Conservation (phyloP, 2,329 filamentous ascomycete genomes). For the Fusarium dlaminii region DNA sequence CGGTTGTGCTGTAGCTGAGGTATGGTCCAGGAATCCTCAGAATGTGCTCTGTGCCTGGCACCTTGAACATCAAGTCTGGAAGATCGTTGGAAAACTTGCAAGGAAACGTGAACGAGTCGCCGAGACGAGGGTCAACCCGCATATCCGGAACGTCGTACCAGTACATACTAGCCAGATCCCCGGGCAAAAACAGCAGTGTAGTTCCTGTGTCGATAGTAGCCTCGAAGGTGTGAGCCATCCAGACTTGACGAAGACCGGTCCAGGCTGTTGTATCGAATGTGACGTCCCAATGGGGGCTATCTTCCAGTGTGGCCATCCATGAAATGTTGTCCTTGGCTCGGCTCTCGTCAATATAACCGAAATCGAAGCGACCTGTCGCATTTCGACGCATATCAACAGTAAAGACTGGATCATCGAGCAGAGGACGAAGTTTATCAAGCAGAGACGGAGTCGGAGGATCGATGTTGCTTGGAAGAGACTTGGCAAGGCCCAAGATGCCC, state of each 20-base stretch:
- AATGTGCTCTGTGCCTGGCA: slow-evolving; percentile 60
- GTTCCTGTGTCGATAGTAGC: slow-evolving; percentile 76
- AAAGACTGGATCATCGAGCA: slow-evolving; percentile 56
- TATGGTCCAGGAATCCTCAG: slow-evolving; percentile 64
- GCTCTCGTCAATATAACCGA: slow-evolving; percentile 58
- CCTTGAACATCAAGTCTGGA: slow-evolving; percentile 65
- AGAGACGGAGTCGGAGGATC: slow-evolving; percentile 55
- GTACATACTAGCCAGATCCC: slow-evolving; percentile 66
- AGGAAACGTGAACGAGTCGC: slow-evolving; percentile 65
- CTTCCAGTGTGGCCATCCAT: slow-evolving; percentile 51
- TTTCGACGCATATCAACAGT: slow-evolving; percentile 60
- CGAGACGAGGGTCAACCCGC: slow-evolving; percentile 53
- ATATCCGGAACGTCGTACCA: slow-evolving; percentile 65
- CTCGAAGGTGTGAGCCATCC: slow-evolving; percentile 57
- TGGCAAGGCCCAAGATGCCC: slow-evolving; percentile 63
- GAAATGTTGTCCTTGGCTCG: slow-evolving; percentile 53
- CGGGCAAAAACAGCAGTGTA: slow-evolving; percentile 69
- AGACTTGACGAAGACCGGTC: slow-evolving; percentile 57
- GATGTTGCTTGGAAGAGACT: slow-evolving; percentile 56
- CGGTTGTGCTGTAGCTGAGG: slow-evolving; percentile 63
- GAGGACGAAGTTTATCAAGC: slow-evolving; percentile 54
- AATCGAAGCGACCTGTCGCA: slow-evolving; percentile 60
- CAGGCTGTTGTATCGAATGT: slow-evolving; percentile 60
- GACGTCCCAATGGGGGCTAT: slow-evolving; percentile 53
- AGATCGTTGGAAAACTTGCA: slow-evolving; percentile 63